A percentile compares a stretch with the other conserved stretches of the same genome.
Evolutionary conservation across 176 grass and related monocot genomes (phyloP).

Genomic region (Aegilops sharonensis): DNA sequence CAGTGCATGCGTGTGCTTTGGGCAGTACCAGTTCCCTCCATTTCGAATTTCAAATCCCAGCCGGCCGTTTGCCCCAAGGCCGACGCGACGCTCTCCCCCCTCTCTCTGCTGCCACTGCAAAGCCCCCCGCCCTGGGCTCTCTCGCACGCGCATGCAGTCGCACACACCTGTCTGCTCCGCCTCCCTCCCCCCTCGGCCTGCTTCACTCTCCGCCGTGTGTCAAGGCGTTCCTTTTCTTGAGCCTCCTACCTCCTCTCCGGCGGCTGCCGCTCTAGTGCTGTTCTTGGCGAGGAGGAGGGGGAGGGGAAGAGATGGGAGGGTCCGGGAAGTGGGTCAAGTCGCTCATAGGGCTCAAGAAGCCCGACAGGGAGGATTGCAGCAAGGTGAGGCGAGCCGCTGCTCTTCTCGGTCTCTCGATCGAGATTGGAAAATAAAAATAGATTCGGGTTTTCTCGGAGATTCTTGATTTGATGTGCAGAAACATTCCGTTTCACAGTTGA

Average conservation of each 20-base stretch:
- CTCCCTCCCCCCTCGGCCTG: neutral
- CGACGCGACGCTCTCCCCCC: slow-evolving; percentile 5
- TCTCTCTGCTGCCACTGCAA: neutral
- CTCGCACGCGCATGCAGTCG: slow-evolving; percentile 26
- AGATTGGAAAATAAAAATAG: no score
- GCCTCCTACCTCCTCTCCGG: neutral
- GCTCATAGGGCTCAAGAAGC: slow-evolving; percentile 87
- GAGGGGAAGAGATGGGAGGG: slow-evolving; percentile 37
- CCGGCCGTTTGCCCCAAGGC: neutral
- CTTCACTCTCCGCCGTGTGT: no score
- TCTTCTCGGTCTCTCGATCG: neutral
- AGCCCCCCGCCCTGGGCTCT: neutral
- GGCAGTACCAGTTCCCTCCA: slow-evolving; percentile 27
- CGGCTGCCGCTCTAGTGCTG: neutral
- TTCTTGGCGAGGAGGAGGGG: slow-evolving; percentile 1
- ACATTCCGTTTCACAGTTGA: neutral
- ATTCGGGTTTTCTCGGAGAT: neutral
- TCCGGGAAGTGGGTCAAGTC: slow-evolving; percentile 92
- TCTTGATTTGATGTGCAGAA: neutral
- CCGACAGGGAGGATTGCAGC: slow-evolving; percentile 56
- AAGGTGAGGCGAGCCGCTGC: slow-evolving; percentile 40
- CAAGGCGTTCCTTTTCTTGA: neutral
- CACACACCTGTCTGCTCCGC: neutral
- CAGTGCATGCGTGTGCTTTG: slow-evolving; percentile 14
- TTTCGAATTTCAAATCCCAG: slow-evolving; percentile 86